Conservation (phyloP, 2,329 filamentous ascomycete genomes). For the Sporothrix protearum region DNA sequence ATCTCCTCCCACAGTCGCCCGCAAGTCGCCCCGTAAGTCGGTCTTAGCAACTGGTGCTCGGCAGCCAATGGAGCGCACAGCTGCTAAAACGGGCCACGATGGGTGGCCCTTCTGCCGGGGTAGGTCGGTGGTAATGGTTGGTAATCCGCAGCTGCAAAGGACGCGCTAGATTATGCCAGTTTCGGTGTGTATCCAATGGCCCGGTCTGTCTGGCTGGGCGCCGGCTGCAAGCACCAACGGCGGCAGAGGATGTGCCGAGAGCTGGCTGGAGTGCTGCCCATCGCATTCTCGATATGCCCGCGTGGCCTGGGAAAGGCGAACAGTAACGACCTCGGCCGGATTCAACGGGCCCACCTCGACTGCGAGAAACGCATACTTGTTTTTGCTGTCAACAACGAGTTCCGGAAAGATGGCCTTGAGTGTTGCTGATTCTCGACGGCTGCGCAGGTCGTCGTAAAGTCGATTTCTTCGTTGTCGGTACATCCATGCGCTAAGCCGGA, state of each 20-base stretch:
- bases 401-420: conserved; percentile 66
- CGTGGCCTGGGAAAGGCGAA: conserved; percentile 56
- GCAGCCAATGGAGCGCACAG: conserved; percentile 58
- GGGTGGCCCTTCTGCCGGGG: conserved; percentile 51
- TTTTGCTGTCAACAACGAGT: conserved; percentile 46
- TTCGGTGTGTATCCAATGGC: conserved; percentile 48
- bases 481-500: neutral
- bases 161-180: conserved; percentile 57
- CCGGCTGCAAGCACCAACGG: conserved; percentile 5
- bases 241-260: conserved; percentile 25
- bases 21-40: conserved; percentile 51
- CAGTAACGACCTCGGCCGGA: conserved; percentile 52
- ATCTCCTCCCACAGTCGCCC: conserved; percentile 59
- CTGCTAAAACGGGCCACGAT: conserved; percentile 49
- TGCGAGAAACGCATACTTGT: conserved; percentile 49
- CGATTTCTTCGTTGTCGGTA: conserved; percentile 29
- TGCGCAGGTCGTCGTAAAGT: conserved; percentile 52
- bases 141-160: conserved; percentile 52
- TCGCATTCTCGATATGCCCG: conserved; percentile 35
- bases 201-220: neutral
- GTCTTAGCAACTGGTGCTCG: conserved; percentile 44
- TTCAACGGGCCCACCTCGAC: conserved; percentile 60
- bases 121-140: conserved; percentile 59
- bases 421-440: conserved; percentile 57
- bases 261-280: neutral